phyloP scores from a whole-genome alignment of 139 green algal genomes.

The Limnomonas spitsbergensis region DNA sequence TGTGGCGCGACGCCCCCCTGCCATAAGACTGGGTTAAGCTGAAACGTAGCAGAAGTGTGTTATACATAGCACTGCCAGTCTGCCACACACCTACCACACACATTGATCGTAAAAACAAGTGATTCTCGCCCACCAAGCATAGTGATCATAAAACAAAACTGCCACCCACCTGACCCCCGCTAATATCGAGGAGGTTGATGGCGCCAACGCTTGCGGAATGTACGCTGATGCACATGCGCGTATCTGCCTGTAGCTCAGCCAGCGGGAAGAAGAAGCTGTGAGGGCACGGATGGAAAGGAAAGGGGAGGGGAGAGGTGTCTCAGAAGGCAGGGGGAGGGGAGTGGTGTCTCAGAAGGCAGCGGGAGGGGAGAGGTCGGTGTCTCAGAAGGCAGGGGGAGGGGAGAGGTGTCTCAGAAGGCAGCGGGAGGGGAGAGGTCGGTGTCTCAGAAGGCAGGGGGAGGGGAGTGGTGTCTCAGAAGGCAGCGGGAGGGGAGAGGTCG shows the following conservation, averaged over 20 bases:
- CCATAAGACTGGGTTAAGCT: background rate
- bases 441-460: too few relatives aligned
- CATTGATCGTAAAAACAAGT: too few relatives aligned
- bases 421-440: too few relatives aligned
- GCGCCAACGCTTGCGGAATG: background rate
- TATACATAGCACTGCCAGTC: too few relatives aligned
- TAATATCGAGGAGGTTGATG: background rate
- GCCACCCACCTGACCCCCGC: background rate
- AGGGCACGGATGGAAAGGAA: too few relatives aligned
- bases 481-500: background rate
- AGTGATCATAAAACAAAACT: background rate
- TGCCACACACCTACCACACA: too few relatives aligned
- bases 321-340: background rate
- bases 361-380: background rate
- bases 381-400: too few relatives aligned
- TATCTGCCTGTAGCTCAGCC: background rate
- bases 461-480: too few relatives aligned
- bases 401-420: too few relatives aligned
- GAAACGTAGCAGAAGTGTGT: too few relatives aligned
- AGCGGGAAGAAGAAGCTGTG: constrained; percentile 1
- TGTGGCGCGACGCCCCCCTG: too few relatives aligned
- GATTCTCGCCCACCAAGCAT: background rate
- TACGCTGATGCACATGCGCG: background rate
- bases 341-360: background rate
- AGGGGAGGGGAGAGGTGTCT: background rate